phyloP scores from a whole-genome alignment of 2,329 filamentous ascomycete genomes.

The Beauveria bassiana region DNA sequence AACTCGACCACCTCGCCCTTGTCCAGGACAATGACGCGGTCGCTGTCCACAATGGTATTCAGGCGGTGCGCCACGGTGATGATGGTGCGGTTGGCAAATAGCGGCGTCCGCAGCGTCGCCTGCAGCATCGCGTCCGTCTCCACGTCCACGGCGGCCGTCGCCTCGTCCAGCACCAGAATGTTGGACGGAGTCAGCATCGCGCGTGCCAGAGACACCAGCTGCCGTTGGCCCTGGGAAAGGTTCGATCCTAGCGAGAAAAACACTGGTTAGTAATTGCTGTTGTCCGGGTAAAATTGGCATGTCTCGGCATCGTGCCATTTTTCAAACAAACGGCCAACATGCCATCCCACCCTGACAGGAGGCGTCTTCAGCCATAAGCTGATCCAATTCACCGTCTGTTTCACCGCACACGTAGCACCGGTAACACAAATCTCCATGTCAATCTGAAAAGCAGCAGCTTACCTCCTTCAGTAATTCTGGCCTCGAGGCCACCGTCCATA shows the following conservation, averaged over 20 bases:
- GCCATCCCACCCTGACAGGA: background rate
- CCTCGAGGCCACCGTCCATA: slow-evolving; percentile 87
- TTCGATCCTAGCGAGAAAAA: slow-evolving; percentile 62
- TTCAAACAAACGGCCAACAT: background rate
- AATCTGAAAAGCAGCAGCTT: slow-evolving; percentile 31
- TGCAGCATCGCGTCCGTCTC: slow-evolving; percentile 62
- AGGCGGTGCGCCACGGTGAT: slow-evolving; percentile 98
- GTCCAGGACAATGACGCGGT: slow-evolving; percentile 90
- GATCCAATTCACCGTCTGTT: background rate
- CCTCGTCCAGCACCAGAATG: slow-evolving; percentile 94
- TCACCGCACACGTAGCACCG: background rate
- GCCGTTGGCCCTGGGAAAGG: slow-evolving; percentile 87
- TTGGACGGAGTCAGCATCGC: slow-evolving; percentile 93
- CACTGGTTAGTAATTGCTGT: background rate
- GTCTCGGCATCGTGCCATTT: background rate
- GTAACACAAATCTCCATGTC: slow-evolving; percentile 8
- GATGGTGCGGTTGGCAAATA: slow-evolving; percentile 88
- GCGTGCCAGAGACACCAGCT: slow-evolving; percentile 86
- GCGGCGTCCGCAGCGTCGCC: slow-evolving; percentile 51
- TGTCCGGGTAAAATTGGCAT: background rate
- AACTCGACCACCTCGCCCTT: slow-evolving; percentile 88
- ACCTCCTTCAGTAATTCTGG: slow-evolving; percentile 90
- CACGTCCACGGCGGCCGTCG: slow-evolving; percentile 69
- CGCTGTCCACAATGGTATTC: slow-evolving; percentile 86
- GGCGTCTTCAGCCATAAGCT: background rate